These are phyloP conservation scores for Trifolium subterraneum DNA, from an alignment of 306 rosid genomes.

Conservation along the genomic window DNA sequence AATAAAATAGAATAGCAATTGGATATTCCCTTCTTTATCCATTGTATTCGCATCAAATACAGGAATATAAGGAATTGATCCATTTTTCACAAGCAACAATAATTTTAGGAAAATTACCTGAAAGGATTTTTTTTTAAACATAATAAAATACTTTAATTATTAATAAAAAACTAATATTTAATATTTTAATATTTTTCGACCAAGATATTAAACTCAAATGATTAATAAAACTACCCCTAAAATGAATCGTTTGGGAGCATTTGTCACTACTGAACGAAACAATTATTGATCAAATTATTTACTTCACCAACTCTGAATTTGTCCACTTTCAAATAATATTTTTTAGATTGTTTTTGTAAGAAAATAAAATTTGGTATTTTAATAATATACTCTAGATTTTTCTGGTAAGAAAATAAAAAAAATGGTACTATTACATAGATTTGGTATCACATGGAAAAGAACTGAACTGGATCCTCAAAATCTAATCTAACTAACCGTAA, in stretches of 20 bases:
- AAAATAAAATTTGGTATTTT: background rate
- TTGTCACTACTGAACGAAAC: too few relatives aligned
- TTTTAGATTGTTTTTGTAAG: too few relatives aligned
- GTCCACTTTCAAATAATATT: too few relatives aligned
- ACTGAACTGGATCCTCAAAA: conserved; percentile 1
- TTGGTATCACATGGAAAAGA: background rate
- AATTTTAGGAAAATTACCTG: background rate
- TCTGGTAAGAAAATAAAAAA: background rate
- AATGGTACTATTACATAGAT: too few relatives aligned
- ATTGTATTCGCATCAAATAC: background rate
- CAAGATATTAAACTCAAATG: too few relatives aligned
- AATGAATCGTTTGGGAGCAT: too few relatives aligned
- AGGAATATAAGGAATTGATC: background rate
- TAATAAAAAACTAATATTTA: background rate
- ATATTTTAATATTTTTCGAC: too few relatives aligned
- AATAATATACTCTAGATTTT: background rate
- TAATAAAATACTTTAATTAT: background rate
- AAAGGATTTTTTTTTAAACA: too few relatives aligned
- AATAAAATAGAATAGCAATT: background rate
- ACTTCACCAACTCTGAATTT: too few relatives aligned
- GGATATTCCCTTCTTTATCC: conserved; percentile 37
- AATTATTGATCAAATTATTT: too few relatives aligned
- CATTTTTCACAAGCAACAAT: background rate
- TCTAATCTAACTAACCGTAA: conserved; percentile 17
- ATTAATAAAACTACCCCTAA: too few relatives aligned